Base-by-base conservation (phyloP, 2,329 filamentous ascomycete species). In the Curvularia lunata region DNA sequence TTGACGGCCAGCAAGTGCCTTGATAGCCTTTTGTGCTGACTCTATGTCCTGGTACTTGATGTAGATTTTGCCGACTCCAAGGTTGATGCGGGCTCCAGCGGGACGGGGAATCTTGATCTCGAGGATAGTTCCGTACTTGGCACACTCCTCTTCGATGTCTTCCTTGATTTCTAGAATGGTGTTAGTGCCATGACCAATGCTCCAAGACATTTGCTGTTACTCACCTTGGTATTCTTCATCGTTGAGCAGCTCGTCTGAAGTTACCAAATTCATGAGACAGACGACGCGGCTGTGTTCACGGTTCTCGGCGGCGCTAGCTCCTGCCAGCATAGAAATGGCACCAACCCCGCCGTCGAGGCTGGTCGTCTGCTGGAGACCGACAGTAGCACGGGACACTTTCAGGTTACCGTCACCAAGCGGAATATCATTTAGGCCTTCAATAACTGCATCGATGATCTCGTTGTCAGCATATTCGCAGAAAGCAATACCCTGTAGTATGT, bases 251-350 rank as follows among this genome's bases (percentile, higher is more conserved):
- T 99, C 95, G 69, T 99, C 95, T 0, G 92, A 85, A 0, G 95
- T 99, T 34, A 99, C 94, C 95, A 99, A 99, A 81, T 99, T 99
- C 72, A 99, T 86, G 61, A 99, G 82, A 79, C 97, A 94, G 59
- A 99, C 77, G 16, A 99, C 94, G 54, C 91, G 86, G 64, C 91
- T 91, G 59, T 89, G 87, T 67, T 96, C 92, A 32, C 90, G 82
- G 32, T 68, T 61, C 59, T 93, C 90, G 54, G 85, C 85, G 37
- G 91, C 90, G 3, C 88, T 91, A 19, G 95, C 96, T 56, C 94
- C 93, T 37, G 95, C 95, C 69, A 99, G 90, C 86, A 97, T 92
- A 49, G 93, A 96, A 88, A 99, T 98, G 62, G 95, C 95, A 68
- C 95, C 96, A 62, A 99, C 94, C 54, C 94, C 92, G 84, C 97